Conservation (phyloP, 2,329 filamentous ascomycete genomes). For the Ophiostoma himal-ulmi region DNA sequence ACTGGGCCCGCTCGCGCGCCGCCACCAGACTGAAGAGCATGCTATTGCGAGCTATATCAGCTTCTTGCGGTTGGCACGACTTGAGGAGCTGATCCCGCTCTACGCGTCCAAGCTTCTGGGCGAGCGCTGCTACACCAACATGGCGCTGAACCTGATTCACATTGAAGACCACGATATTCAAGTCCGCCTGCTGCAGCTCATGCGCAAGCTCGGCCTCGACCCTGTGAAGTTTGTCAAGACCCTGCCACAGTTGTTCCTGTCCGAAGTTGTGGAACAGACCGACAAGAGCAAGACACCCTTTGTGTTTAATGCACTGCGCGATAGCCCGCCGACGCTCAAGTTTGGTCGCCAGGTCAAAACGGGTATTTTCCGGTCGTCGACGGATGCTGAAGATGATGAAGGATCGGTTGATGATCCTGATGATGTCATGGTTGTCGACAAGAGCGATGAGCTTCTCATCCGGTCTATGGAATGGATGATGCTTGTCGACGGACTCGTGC, state of each 20-base stretch:
- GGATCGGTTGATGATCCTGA: conserved; percentile 29
- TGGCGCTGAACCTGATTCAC: conserved; percentile 71
- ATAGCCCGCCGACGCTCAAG: conserved; percentile 46
- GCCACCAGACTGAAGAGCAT: conserved; percentile 56
- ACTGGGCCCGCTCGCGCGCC: conserved; percentile 33
- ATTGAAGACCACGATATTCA: conserved; percentile 62
- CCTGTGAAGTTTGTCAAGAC: conserved; percentile 65
- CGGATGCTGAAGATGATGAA: conserved; percentile 41
- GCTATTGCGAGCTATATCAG: conserved; percentile 78
- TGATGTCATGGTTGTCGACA: conserved; percentile 39
- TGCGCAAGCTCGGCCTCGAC: conserved; percentile 69
- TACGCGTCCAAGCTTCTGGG: conserved; percentile 75
- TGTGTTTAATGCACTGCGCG: conserved; percentile 47
- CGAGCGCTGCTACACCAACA: conserved; percentile 59
- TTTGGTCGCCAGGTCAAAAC: conserved; percentile 60
- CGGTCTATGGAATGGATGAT: conserved; percentile 80
- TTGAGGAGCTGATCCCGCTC: conserved; percentile 74
- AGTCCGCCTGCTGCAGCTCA: conserved; percentile 62
- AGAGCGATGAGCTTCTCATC: conserved; percentile 66
- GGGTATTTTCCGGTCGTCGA: conserved; percentile 63
- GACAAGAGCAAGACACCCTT: neutral
- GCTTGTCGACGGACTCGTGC: conserved; percentile 52
- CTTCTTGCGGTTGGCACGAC: conserved; percentile 63
- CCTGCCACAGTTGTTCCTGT: conserved; percentile 52
- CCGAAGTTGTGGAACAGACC: conserved; percentile 39